phyloP scores from a whole-genome alignment of 495 filamentous ascomycete genomes.

The Sabuloglossum arenarium region DNA sequence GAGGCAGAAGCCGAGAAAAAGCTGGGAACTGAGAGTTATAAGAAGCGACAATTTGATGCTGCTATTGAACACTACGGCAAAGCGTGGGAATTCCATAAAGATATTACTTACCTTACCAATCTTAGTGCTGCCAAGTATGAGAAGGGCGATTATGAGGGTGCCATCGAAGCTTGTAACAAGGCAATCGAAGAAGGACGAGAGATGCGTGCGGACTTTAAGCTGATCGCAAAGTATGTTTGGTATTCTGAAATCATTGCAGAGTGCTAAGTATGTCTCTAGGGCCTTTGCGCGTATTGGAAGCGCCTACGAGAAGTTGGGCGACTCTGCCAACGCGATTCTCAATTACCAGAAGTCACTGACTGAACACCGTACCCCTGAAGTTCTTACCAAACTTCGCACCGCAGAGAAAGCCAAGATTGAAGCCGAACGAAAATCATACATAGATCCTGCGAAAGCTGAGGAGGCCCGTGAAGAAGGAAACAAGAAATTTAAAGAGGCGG shows the following conservation, averaged over 20 bases:
- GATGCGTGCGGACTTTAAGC: constrained; percentile 84
- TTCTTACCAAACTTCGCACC: constrained; percentile 79
- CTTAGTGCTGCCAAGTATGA: constrained; percentile 86
- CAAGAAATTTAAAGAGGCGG: constrained; percentile 83
- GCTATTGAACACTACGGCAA: constrained; percentile 91
- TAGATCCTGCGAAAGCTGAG: constrained; percentile 81
- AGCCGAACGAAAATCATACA: constrained; percentile 55
- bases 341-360: constrained; percentile 85
- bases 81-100: constrained; percentile 86
- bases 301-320: constrained; percentile 72
- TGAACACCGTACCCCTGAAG: constrained; percentile 90
- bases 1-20: constrained; percentile 90
- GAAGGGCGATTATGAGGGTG: constrained; percentile 75
- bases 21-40: constrained; percentile 86
- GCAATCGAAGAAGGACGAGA: constrained; percentile 78
- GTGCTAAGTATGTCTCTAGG: constrained; percentile 13
- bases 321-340: constrained; percentile 63
- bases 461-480: constrained; percentile 90
- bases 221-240: constrained; percentile 60
- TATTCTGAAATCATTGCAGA: neutral
- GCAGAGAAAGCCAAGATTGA: constrained; percentile 78
- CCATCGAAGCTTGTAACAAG: constrained; percentile 68
- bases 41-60: constrained; percentile 87
- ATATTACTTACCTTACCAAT: constrained; percentile 96
- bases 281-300: constrained; percentile 79